Conservation (phyloP, 2,329 filamentous ascomycete species). For the Penicillium fuscoglaucum region DNA sequence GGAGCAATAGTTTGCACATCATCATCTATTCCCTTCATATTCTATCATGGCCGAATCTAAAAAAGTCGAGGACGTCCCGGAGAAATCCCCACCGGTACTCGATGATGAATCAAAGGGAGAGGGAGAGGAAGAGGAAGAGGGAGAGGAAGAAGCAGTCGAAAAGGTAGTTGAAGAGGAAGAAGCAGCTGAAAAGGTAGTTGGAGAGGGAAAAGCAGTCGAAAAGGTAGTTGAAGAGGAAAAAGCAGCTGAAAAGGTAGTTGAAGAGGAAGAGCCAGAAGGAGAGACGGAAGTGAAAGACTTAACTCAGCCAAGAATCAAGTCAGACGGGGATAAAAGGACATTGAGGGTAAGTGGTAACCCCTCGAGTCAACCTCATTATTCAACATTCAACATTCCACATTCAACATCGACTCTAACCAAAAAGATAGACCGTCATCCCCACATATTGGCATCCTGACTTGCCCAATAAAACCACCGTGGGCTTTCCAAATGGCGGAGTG, state of each 20-base stretch:
- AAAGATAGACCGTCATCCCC: neutral
- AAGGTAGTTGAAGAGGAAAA: neutral
- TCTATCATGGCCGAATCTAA: neutral
- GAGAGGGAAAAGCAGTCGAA: neutral
- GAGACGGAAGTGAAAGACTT: neutral
- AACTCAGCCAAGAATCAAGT: neutral
- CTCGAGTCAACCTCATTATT: neutral
- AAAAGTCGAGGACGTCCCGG: neutral
- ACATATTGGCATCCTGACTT: neutral
- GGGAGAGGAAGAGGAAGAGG: neutral
- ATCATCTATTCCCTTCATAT: neutral
- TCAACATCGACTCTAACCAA: neutral
- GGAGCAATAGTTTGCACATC: neutral
- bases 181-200: too few species aligned
- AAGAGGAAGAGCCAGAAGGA: neutral
- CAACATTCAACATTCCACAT: neutral
- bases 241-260: neutral
- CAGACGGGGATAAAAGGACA: neutral
- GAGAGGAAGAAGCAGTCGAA: neutral
- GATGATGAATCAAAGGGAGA: neutral
- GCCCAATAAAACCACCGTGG: neutral
- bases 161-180: neutral
- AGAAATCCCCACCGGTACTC: too few species aligned
- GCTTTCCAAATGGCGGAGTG: conserved; percentile 2
- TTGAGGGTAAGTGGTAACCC: neutral